Conservation (phyloP, 108 stramenopile species). For the Craspedostauros australis region DNA sequence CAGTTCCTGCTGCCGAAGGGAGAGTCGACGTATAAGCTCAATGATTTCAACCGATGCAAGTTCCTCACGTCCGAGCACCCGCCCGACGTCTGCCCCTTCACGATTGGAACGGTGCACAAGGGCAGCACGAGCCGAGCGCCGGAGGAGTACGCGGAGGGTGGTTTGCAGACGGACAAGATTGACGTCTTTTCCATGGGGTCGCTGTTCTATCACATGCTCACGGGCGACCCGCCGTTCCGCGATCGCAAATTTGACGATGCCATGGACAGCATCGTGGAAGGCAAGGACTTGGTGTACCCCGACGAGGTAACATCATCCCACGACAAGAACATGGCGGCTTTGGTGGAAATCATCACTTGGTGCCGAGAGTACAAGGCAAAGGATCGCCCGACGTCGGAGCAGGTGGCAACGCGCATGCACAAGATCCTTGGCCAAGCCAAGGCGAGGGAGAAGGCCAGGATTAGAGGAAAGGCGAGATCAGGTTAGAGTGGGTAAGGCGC, state of each 20-base stretch:
- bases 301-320: not conserved
- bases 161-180: slow-evolving; percentile 19
- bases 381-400: slow-evolving; percentile 2
- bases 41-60: slow-evolving; percentile 15
- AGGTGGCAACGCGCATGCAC: no score
- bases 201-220: slow-evolving; percentile 7
- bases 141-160: slow-evolving; percentile 13
- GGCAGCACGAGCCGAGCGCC: slow-evolving; percentile 13
- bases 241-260: not conserved
- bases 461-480: no score
- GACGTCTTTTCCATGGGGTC: slow-evolving; percentile 21
- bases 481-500: no score
- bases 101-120: slow-evolving; percentile 2
- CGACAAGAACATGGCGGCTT: not conserved
- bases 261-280: not conserved
- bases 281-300: not conserved
- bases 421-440: no score
- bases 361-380: slow-evolving; percentile 8
- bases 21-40: slow-evolving; percentile 7
- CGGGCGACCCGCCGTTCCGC: slow-evolving; percentile 4
- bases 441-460: no score
- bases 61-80: slow-evolving; percentile 2
- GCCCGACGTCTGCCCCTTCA: slow-evolving; percentile 10
- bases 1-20: slow-evolving; percentile 13
- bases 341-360: slow-evolving; percentile 2